Evolutionary conservation across 1,139 yeast species (phyloP), one percentile per base, ranked within the genome.

Genomic region (Saccharomyces hybrid): DNA sequence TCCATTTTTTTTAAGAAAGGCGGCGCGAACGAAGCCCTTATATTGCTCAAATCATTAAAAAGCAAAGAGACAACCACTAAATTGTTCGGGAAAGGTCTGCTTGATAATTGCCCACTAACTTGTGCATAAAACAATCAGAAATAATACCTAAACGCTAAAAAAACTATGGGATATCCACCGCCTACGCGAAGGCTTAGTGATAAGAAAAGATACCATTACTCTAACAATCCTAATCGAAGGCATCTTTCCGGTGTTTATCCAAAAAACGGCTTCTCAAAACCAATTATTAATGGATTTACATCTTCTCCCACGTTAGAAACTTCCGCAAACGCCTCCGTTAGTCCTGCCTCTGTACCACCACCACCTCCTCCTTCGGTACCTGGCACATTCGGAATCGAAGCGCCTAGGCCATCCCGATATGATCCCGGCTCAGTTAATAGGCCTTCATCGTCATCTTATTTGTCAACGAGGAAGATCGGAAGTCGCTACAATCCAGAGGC

Each of bases 171-270:
- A 16, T 60, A 60, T 52, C 63, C 63, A 16, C 63, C 66, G n/a
- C 60, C 63, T 38, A 58, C 69, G 28, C 64, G 66, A 44, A 57
- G 68, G 38, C 50, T 63, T 50, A 58, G 64, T 42, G 69, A 65
- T 42, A 65, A 66, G 58, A 66, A 65, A 59, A 58, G 69, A 51
- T 66, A 66, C 52, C 66, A 65, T 50, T 67, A 66, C 51, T 58
- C 62, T 12, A 63, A 62, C 51, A 65, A 63, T 52, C 62, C 68
- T 19, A 59, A 59, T 46, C 59, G 63, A 47, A 58, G 67, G 53
- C 62, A 60, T 47, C 42, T 57, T 19, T 51, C 60, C 38, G 26
- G 48, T 42, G 21, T 51, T 31, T 46, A 31, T 19, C 28, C 50
- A 5, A 26, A 46, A 26, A 46, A n/a, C 29, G 6, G 21, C 11